These are phyloP conservation scores for Bacterosira constricta DNA, from an alignment of 108 stramenopile genomes.

Conservation along the genomic window DNA sequence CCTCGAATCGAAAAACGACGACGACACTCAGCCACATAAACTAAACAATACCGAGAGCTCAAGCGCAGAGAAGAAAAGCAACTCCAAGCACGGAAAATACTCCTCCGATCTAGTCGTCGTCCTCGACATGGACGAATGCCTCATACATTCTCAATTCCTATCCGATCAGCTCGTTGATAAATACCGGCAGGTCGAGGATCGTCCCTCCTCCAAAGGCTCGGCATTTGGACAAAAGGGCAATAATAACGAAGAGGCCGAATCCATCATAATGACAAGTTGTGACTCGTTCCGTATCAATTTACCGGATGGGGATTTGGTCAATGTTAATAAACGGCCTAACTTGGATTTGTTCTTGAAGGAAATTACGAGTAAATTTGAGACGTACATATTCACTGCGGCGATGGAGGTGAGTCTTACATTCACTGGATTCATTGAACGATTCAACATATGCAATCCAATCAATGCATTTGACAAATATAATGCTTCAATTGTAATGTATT, in stretches of 20 bases:
- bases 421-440: no score
- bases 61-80: constrained; percentile 2
- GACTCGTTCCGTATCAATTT: constrained; percentile 74
- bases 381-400: constrained; percentile 97
- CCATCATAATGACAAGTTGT: constrained; percentile 36
- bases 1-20: no score
- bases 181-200: constrained; percentile 56
- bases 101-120: constrained; percentile 90
- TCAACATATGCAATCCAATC: no score
- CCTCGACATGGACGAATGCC: constrained; percentile 98
- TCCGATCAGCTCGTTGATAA: constrained; percentile 59
- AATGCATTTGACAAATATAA: background rate
- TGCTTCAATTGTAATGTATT: background rate
- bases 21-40: no score
- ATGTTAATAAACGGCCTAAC: constrained; percentile 94
- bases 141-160: constrained; percentile 96
- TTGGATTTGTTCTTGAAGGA: constrained; percentile 87
- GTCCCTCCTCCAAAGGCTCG: constrained; percentile 24
- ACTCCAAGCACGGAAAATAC: constrained; percentile 5
- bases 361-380: constrained; percentile 83
- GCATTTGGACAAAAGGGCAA: constrained; percentile 1
- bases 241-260: constrained; percentile 30
- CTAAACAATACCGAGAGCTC: no score
- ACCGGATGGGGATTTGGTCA: constrained; percentile 87
- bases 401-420: constrained; percentile 75